Conservation (phyloP, 2,329 filamentous ascomycete genomes). For the Alternaria panax region DNA sequence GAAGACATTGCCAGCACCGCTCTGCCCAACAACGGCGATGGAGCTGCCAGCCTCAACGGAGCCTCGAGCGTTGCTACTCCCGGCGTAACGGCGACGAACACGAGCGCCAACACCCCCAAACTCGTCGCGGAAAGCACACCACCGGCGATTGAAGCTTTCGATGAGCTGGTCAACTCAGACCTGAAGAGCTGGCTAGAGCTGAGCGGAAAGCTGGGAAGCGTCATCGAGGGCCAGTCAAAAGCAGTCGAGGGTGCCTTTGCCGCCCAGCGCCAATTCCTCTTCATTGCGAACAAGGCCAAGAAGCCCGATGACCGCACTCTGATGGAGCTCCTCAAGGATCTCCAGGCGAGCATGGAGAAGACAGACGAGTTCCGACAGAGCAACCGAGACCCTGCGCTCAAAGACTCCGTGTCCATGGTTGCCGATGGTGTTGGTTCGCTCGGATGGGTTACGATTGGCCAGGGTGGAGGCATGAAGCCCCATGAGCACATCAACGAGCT, state of each 20-base stretch:
- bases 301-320: constrained; percentile 80
- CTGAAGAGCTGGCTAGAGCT: constrained; percentile 80
- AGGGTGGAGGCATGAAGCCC: constrained; percentile 66
- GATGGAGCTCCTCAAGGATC: constrained; percentile 82
- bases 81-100: constrained; percentile 43
- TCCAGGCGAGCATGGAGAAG: constrained; percentile 80
- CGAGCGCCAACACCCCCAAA: constrained; percentile 47
- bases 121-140: constrained; percentile 53
- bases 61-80: constrained; percentile 37
- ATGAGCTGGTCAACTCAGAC: constrained; percentile 75
- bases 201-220: constrained; percentile 78
- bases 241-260: constrained; percentile 73
- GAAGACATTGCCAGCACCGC: constrained; percentile 92
- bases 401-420: constrained; percentile 85
- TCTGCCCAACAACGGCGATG: constrained; percentile 46
- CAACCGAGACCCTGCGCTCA: constrained; percentile 77
- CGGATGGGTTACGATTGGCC: constrained; percentile 86
- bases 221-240: constrained; percentile 77
- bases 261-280: constrained; percentile 85
- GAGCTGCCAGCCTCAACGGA: constrained; percentile 36
- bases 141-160: constrained; percentile 84
- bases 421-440: constrained; percentile 89
- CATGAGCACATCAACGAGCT: constrained; percentile 85
- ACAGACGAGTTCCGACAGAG: constrained; percentile 82
- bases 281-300: constrained; percentile 88